Evolutionary conservation across 169 alveolate genomes (phyloP).

Genomic region (Eimeria sp.): DNA sequence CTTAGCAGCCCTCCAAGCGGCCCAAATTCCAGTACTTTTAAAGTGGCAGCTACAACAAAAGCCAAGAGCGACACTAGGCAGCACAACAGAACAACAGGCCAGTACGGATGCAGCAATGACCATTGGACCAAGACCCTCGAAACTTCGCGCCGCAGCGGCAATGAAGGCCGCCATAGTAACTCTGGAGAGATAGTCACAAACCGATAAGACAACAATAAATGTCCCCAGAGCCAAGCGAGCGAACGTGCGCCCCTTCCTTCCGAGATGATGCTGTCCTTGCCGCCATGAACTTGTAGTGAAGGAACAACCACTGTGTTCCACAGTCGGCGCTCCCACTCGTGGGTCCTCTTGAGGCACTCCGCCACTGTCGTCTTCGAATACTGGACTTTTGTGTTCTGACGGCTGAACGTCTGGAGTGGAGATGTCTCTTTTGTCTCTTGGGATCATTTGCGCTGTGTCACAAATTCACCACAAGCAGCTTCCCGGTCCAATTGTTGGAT

Average conservation of each 20-base stretch:
- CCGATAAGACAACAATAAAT: not conserved
- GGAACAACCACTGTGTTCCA: constrained; percentile 25
- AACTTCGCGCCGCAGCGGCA: constrained; percentile 21
- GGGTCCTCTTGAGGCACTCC: not conserved
- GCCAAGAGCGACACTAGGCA: constrained; percentile 57
- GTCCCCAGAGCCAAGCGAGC: constrained; percentile 12
- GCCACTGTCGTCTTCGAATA: not conserved
- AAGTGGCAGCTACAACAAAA: constrained; percentile 56
- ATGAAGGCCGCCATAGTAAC: constrained; percentile 44
- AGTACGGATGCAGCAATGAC: constrained; percentile 17
- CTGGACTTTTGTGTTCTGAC: not conserved
- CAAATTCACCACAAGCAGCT: constrained; percentile 10
- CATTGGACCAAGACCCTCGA: constrained; percentile 4
- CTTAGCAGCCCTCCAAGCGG: constrained; percentile 43
- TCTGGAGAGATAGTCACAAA: constrained; percentile 51
- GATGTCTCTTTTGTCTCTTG: not conserved
- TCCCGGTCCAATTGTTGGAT: not conserved
- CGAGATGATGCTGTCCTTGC: not conserved
- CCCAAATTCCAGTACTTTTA: constrained; percentile 8
- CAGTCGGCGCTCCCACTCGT: not conserved
- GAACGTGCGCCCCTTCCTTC: not conserved
- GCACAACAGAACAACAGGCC: constrained; percentile 12
- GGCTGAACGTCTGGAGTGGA: not conserved
- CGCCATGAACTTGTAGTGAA: not conserved
- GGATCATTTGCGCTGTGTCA: constrained; percentile 58